These are phyloP conservation scores for Astrothelium subdiscretum DNA, from an alignment of 495 filamentous ascomycete genomes.

Conservation along the genomic window DNA sequence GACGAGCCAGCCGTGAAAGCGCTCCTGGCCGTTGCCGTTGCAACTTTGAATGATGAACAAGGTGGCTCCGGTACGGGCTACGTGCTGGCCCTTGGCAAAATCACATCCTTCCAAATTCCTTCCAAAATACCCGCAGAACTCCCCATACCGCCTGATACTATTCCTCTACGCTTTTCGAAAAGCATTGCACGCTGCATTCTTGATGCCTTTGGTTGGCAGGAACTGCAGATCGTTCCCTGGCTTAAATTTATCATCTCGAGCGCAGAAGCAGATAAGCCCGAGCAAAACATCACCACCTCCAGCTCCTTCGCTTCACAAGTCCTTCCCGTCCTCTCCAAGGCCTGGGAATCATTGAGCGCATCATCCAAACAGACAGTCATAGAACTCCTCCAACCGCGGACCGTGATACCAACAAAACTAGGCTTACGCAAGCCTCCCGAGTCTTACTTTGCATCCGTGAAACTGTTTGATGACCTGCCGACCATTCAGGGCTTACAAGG, in stretches of 20 bases:
- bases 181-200: conserved; percentile 48
- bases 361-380: conserved; percentile 54
- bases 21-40: conserved; percentile 71
- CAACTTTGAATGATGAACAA: conserved; percentile 53
- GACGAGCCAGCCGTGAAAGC: conserved; percentile 48
- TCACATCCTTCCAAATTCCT: conserved; percentile 61
- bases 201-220: conserved; percentile 69
- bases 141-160: conserved; percentile 68
- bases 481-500: conserved; percentile 58
- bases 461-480: conserved; percentile 87
- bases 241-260: conserved; percentile 62
- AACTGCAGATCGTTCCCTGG: conserved; percentile 75
- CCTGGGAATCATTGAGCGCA: conserved; percentile 66
- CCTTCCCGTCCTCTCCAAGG: conserved; percentile 70
- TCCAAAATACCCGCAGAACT: conserved; percentile 68
- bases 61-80: conserved; percentile 35
- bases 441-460: conserved; percentile 86
- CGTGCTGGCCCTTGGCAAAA: conserved; percentile 63
- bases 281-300: conserved; percentile 55
- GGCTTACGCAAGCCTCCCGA: conserved; percentile 83
- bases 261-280: conserved; percentile 35
- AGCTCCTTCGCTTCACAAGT: conserved; percentile 67
- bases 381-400: conserved; percentile 48
- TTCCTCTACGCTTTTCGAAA: conserved; percentile 72
- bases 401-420: conserved; percentile 79